These are phyloP conservation scores for Neurospora cerealis DNA, from an alignment of 495 filamentous ascomycete species.

Conservation along the genomic window DNA sequence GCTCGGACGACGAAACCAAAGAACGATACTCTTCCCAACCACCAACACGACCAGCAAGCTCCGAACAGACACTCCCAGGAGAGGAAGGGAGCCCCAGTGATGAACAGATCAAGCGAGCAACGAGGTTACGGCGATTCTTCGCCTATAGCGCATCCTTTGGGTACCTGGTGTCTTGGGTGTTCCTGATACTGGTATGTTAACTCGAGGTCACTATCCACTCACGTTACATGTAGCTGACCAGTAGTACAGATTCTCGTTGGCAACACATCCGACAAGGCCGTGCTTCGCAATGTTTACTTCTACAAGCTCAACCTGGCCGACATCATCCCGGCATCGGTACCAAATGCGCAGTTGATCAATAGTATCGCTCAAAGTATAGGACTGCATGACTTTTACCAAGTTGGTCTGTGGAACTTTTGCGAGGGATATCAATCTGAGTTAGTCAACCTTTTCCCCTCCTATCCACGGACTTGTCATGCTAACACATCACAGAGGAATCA, in stretches of 20 bases:
- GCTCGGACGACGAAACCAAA: background rate
- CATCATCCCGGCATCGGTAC: conserved; percentile 66
- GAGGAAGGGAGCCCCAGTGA: conserved; percentile 4
- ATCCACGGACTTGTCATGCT: background rate
- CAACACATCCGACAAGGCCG: conserved; percentile 48
- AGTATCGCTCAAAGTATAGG: conserved; percentile 81
- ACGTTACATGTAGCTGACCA: conserved; percentile 5
- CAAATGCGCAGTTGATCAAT: conserved; percentile 72
- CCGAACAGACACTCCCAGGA: background rate
- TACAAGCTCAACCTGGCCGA: conserved; percentile 73
- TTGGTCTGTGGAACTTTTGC: conserved; percentile 84
- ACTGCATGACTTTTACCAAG: conserved; percentile 88
- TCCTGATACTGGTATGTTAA: conserved; percentile 55
- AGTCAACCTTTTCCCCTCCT: conserved; percentile 4
- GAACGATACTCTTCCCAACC: background rate
- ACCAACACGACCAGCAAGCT: background rate
- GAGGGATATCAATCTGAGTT: conserved; percentile 57
- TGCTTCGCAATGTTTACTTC: conserved; percentile 66
- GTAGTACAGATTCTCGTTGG: conserved; percentile 50
- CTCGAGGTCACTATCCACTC: background rate
- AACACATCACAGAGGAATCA: conserved; percentile 47
- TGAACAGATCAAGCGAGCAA: conserved; percentile 38
- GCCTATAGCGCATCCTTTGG: conserved; percentile 53
- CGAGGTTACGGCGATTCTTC: conserved; percentile 42
- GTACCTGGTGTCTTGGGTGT: conserved; percentile 64